Conservation (phyloP, 371 early-diverging fungal species). For the Mucor indicus region DNA sequence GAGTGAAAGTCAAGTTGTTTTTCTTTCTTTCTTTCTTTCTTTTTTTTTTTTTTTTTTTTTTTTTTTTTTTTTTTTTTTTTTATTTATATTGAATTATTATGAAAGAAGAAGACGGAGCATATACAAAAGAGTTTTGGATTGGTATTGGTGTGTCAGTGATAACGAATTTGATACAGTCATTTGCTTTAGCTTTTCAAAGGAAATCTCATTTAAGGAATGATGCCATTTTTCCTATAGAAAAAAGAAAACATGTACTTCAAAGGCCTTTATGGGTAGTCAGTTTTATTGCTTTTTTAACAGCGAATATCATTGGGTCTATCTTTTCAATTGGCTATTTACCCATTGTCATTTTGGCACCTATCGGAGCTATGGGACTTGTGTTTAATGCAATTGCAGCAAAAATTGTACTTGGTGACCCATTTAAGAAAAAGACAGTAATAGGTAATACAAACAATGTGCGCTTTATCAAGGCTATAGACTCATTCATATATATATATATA, state of each 20-base stretch:
- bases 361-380: conserved; percentile 76
- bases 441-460: conserved; percentile 29
- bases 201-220: conserved; percentile 66
- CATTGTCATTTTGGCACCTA: conserved; percentile 80
- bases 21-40: too few species aligned
- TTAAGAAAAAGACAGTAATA: conserved; percentile 55
- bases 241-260: conserved; percentile 45
- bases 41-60: too few species aligned
- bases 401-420: conserved; percentile 62
- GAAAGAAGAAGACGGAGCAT: too few species aligned
- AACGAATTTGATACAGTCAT: conserved; percentile 48
- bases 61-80: too few species aligned
- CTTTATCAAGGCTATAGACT: too few species aligned
- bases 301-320: conserved; percentile 70
- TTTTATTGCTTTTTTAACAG: conserved; percentile 61
- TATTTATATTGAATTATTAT: too few species aligned
- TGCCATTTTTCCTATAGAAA: conserved; percentile 49
- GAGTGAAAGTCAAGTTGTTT: too few species aligned
- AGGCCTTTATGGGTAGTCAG: conserved; percentile 40
- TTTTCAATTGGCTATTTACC: conserved; percentile 80
- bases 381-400: conserved; percentile 79
- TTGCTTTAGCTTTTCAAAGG: conserved; percentile 72
- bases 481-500: neutral
- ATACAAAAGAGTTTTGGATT: conserved; percentile 31
- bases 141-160: conserved; percentile 39